Evolutionary conservation across 2,329 filamentous ascomycete genomes (phyloP).

Genomic region (Didymella pomorum): DNA sequence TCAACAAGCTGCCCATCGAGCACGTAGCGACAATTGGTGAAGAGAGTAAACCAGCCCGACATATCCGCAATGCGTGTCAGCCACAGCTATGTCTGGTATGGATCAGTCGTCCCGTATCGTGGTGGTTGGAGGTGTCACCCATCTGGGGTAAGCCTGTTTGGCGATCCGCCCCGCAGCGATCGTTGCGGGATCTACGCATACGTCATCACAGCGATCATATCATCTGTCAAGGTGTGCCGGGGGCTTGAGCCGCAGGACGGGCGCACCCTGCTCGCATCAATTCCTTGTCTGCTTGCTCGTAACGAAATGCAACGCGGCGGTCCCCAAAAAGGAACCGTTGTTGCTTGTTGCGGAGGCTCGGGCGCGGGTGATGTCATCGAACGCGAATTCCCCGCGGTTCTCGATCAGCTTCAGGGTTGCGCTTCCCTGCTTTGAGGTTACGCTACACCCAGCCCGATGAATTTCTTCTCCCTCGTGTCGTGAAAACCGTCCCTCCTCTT

Average conservation of each 20-base stretch:
- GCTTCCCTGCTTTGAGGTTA: constrained; percentile 23
- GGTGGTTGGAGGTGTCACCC: constrained; percentile 15
- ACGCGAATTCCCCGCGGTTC: constrained; percentile 8
- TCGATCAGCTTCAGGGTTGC: constrained; percentile 15
- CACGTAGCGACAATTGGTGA: constrained; percentile 57
- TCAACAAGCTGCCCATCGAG: constrained; percentile 55
- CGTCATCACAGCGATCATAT: constrained; percentile 29
- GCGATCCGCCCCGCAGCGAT: constrained; percentile 19
- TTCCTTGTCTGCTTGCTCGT: constrained; percentile 4
- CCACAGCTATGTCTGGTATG: constrained; percentile 11
- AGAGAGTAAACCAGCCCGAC: constrained; percentile 56
- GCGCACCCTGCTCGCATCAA: constrained; percentile 8
- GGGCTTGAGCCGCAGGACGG: constrained; percentile 11
- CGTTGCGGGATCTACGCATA: constrained; percentile 20
- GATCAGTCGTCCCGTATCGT: constrained; percentile 6
- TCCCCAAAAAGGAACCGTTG: background rate
- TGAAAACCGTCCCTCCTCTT: constrained; percentile 8
- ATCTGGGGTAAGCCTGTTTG: constrained; percentile 11
- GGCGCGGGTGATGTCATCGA: constrained; percentile 29
- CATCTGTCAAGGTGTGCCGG: constrained; percentile 16
- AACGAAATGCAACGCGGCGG: constrained; percentile 2
- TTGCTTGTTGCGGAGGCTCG: constrained; percentile 14
- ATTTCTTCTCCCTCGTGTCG: background rate
- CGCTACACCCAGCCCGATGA: constrained; percentile 2
- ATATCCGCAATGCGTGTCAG: constrained; percentile 30